phyloP scores from a whole-genome alignment of 257 asterid genomes.

The Thymus quinquecostatus region DNA sequence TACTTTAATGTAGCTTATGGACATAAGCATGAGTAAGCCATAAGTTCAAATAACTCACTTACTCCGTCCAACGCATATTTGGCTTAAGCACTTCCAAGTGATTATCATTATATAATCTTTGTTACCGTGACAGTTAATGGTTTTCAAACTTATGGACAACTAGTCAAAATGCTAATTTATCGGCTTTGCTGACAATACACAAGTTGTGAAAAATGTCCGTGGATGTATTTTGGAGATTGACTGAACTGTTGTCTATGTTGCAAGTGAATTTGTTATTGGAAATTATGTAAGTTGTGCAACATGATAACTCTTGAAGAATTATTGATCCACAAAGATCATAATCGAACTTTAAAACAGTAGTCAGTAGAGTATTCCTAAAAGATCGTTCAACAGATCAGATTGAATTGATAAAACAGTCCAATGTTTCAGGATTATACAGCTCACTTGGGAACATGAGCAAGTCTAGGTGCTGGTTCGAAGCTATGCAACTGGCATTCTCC shows the following conservation, averaged over 20 bases:
- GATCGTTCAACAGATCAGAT: neutral
- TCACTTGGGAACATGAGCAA: neutral
- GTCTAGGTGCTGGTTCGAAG: neutral
- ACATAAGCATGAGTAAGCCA: neutral
- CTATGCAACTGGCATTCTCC: constrained; percentile 10
- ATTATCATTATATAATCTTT: constrained; percentile 1
- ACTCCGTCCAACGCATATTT: neutral
- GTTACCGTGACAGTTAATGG: neutral
- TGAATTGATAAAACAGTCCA: constrained; percentile 6
- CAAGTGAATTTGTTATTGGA: neutral
- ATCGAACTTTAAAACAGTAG: constrained; percentile 9
- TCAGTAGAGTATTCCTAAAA: constrained; percentile 14
- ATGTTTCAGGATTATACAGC: neutral
- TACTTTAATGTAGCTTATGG: constrained; percentile 9
- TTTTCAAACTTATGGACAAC: neutral
- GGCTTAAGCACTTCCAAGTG: neutral
- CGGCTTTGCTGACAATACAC: too few species aligned
- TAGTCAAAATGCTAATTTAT: neutral
- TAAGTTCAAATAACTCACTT: neutral
- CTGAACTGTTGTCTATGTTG: neutral
- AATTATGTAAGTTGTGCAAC: neutral
- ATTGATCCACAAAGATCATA: neutral
- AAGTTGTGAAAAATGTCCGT: neutral
- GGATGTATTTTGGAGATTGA: neutral
- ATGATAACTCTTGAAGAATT: neutral